Evolutionary conservation across 768 basidiomycete species (phyloP), one percentile per base, ranked within the genome.

Genomic region (Mycena floridula): DNA sequence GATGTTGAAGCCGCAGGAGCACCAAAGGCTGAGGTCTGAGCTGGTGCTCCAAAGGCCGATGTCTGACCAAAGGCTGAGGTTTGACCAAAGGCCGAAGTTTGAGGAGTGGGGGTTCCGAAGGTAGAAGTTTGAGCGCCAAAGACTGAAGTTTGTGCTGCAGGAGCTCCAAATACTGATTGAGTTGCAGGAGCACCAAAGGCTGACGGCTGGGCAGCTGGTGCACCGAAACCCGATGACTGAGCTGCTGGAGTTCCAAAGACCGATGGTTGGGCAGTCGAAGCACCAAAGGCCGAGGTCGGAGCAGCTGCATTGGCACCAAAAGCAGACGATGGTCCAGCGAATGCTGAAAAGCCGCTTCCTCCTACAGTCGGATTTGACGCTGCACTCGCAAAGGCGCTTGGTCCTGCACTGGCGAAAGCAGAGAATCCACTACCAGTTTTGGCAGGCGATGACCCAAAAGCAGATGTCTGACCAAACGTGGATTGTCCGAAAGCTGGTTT

Each of bases 371-470:
- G 41, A 16, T 49, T 25, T 30, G 47, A 49, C 16, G 53, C 43
- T 22, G 36, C 37, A 32, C 24, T 46, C 1, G 61, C 69, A 36
- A 69, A 62, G 1, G 64, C 62, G 37, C 63, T 56, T 2, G 55
- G 54, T 9, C 66, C 52, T 12, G 63, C 58, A 8, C 59, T 49
- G 7, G 64, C 59, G 43, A 67, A 67, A 1, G 70, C 69, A 35
- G 67, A 60, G 44, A 82, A 82, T 2, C 77, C 77, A 5, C 71
- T 62, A 4, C 72, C 66, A 4, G 77, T 72, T 48, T 73, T 74
- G n/a, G 28, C 28, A 32, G 28, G n/a, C 9, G 45, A 79, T 70
- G 20, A 78, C 45, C 3, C 64, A 63, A 4, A 67, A 60, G 44
- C 44, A 36, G 46, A 43, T 4, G 69, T 54, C 32, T 69, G 63